Evolutionary conservation across 306 rosid genomes (phyloP).

Genomic region (Cyclanthera cordifolia): DNA sequence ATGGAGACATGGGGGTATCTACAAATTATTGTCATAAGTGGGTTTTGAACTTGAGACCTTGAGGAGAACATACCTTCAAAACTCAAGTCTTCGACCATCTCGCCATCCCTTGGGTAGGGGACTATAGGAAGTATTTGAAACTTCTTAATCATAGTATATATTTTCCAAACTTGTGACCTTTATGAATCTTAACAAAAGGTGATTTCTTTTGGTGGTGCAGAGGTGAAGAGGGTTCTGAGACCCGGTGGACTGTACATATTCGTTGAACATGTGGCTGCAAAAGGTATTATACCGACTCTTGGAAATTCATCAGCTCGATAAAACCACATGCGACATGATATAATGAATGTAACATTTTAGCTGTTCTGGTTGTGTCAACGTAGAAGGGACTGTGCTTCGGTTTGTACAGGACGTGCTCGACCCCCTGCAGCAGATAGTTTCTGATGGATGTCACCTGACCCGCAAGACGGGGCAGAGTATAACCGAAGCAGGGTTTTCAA

Average conservation of each 20-base stretch:
- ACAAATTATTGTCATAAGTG: too few relatives aligned
- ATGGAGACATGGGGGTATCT: too few relatives aligned
- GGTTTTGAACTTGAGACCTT: too few relatives aligned
- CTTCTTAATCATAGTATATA: not conserved
- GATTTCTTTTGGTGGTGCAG: conserved; percentile 23
- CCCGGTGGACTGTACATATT: conserved; percentile 69
- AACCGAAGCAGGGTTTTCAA: conserved; percentile 53
- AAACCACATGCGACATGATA: not conserved
- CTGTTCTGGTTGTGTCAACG: conserved; percentile 1
- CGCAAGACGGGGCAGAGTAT: conserved; percentile 48
- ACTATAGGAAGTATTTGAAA: not conserved
- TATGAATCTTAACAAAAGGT: not conserved
- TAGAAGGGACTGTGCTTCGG: conserved; percentile 58
- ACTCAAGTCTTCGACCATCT: too few relatives aligned
- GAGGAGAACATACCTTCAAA: too few relatives aligned
- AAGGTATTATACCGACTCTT: conserved; percentile 34
- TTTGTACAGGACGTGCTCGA: conserved; percentile 49
- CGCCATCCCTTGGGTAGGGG: too few relatives aligned
- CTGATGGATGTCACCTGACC: conserved; percentile 73
- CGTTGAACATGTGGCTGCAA: conserved; percentile 77
- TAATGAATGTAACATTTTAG: conserved; percentile 1
- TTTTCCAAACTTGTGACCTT: not conserved
- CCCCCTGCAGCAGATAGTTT: conserved; percentile 56
- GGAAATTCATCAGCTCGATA: not conserved
- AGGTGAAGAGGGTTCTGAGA: conserved; percentile 64